Base-by-base conservation (phyloP, 495 filamentous ascomycete species). In the Tirmania nivea region DNA sequence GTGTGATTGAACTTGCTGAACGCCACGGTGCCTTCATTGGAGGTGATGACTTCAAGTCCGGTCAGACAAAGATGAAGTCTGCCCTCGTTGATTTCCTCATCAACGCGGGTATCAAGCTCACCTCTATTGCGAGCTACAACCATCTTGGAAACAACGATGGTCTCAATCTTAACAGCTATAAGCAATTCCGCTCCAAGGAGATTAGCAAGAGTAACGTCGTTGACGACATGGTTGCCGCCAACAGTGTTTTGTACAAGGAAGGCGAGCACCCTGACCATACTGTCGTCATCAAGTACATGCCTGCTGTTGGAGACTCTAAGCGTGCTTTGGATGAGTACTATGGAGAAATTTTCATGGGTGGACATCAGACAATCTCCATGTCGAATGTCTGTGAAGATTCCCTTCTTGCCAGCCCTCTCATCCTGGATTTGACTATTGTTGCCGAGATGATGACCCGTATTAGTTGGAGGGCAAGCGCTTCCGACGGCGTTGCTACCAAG, bases 21-120 rank as follows among this genome's bases (percentile, higher is more conserved):
- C 72, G 81, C 70, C 77, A 84, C 68, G 71, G 74, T 54, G 78
- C 92, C 34, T 97, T 95, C 75, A 86, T 97, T 61, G 92, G 89
- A 45, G 90, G 90, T 60, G 90, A 97, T 68, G 90, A 97, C 72
- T 97, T 97, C 79, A 97, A 97, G 77, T 96, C 90, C 52, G 90
- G 90, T 56, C 90, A 97, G 76, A 97, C 90, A 63, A 97, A 97
- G 79, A 97, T 97, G 90, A 97, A 97, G 70, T 94, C 87, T 39
- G 92, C 92, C 17, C 78, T 97, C 16, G 92, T 96, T 16, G 90
- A 97, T 71, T 97, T 97, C 75, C 70, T 97, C 62, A 90, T 97
- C 79, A 94, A 80, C 68, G 92, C 90, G 53, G 90, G 90, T 66
- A 94, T 97, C 75, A 94, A 94, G 76, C 80, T 97, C 60, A 97